Conservation (phyloP, 441 rosid species). For the Oxalis stricta region DNA sequence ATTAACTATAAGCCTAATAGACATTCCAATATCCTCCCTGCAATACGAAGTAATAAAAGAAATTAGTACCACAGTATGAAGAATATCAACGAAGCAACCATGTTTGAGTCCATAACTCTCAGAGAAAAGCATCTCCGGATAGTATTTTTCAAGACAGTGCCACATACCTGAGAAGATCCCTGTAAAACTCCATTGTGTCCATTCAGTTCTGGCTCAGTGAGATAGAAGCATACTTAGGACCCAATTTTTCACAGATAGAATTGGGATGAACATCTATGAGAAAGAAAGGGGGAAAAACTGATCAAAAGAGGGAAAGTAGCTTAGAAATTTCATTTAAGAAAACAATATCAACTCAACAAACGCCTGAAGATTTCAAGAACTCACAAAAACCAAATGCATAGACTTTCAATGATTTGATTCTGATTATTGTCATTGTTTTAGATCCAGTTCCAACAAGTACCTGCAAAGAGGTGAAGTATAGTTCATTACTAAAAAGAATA, state of each 20-base stretch:
- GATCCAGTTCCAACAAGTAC: constrained; percentile 96
- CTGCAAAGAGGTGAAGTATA: constrained; percentile 24
- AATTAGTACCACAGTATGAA: not conserved
- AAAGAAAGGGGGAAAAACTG: constrained; percentile 5
- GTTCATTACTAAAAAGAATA: not conserved
- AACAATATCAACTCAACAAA: too few species aligned
- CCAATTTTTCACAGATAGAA: constrained; percentile 70
- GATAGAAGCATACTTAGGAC: constrained; percentile 56
- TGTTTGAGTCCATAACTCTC: not conserved
- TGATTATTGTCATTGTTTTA: constrained; percentile 67
- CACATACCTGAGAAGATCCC: constrained; percentile 79
- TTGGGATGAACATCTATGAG: constrained; percentile 63
- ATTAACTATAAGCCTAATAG: constrained; percentile 77
- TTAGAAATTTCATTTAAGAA: too few species aligned
- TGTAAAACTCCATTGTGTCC: constrained; percentile 37
- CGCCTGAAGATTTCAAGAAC: too few species aligned
- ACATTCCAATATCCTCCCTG: constrained; percentile 86
- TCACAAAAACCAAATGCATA: constrained; percentile 94
- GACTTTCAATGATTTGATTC: constrained; percentile 64
- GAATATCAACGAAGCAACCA: not conserved
- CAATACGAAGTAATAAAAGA: constrained; percentile 6
- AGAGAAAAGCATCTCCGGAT: not conserved
- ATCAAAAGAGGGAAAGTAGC: not conserved
- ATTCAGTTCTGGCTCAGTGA: constrained; percentile 38
- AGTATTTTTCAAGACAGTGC: not conserved